phyloP scores from a whole-genome alignment of 1,284 basidiomycete genomes.

The Puccinia novopanici region DNA sequence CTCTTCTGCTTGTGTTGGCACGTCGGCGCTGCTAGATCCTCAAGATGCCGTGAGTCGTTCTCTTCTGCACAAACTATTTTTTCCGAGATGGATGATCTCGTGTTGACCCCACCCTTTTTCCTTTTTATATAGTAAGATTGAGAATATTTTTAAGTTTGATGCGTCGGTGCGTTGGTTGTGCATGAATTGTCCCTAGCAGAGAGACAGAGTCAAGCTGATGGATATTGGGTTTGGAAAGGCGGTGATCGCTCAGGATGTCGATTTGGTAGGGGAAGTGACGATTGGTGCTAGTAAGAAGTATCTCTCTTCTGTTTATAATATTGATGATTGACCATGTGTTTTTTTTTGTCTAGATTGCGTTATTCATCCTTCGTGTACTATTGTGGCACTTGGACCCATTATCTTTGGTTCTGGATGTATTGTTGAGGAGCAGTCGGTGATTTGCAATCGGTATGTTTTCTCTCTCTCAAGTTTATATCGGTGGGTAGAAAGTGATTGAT shows the following conservation, averaged over 20 bases:
- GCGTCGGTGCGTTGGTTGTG: slow-evolving; percentile 24
- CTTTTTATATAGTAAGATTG: slow-evolving; percentile 32
- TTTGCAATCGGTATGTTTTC: slow-evolving; percentile 34
- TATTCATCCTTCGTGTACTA: slow-evolving; percentile 41
- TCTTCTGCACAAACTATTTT: too few relatives aligned
- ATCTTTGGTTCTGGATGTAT: slow-evolving; percentile 49
- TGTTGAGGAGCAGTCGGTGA: slow-evolving; percentile 44
- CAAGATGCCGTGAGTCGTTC: too few relatives aligned
- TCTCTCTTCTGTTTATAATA: too few relatives aligned
- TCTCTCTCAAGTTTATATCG: too few relatives aligned
- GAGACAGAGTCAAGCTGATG: too few relatives aligned
- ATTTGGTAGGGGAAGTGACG: slow-evolving; percentile 44
- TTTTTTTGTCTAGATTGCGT: slow-evolving; percentile 35
- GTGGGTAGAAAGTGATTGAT: too few relatives aligned
- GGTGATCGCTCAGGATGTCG: slow-evolving; percentile 47
- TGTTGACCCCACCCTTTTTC: too few relatives aligned
- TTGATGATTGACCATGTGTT: not conserved
- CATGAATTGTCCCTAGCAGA: too few relatives aligned
- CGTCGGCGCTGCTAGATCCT: too few relatives aligned
- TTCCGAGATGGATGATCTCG: too few relatives aligned
- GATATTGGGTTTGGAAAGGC: too few relatives aligned
- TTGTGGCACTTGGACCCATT: slow-evolving; percentile 45
- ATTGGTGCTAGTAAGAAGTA: slow-evolving; percentile 26
- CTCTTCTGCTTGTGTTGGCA: too few relatives aligned
- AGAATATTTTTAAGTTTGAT: slow-evolving; percentile 44